These are phyloP conservation scores for Morella rubra DNA, from an alignment of 306 rosid genomes.

Conservation along the genomic window DNA sequence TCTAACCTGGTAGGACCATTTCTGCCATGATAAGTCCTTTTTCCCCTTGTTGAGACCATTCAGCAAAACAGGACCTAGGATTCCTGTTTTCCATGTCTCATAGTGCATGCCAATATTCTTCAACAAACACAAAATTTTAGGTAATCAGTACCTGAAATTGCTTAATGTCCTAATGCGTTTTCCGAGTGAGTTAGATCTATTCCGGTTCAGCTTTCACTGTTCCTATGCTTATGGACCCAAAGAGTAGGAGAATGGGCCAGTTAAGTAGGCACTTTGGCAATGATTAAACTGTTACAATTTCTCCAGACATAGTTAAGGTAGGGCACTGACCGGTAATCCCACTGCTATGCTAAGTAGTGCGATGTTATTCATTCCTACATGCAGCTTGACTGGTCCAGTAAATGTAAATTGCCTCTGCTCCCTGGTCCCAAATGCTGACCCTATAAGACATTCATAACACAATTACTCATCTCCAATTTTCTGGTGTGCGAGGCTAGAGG, in stretches of 20 bases:
- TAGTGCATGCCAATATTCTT: slow-evolving; percentile 84
- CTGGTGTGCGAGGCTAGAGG: neutral
- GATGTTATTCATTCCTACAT: slow-evolving; percentile 70
- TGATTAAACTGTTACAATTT: neutral
- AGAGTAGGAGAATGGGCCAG: neutral
- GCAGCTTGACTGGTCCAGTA: slow-evolving; percentile 61
- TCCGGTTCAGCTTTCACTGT: neutral
- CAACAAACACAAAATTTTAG: slow-evolving; percentile 9
- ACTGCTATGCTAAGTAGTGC: slow-evolving; percentile 88
- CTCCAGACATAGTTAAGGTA: slow-evolving; percentile 19
- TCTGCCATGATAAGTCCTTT: slow-evolving; percentile 64
- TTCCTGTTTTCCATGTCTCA: slow-evolving; percentile 79
- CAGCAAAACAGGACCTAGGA: slow-evolving; percentile 73
- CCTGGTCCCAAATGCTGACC: slow-evolving; percentile 79
- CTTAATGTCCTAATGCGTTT: neutral
- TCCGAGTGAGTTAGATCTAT: neutral
- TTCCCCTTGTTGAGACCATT: slow-evolving; percentile 71
- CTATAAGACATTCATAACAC: slow-evolving; percentile 36
- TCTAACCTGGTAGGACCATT: slow-evolving; percentile 89
- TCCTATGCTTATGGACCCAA: neutral
- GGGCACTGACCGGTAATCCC: slow-evolving; percentile 77
- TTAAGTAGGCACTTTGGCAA: neutral
- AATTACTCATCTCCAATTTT: slow-evolving; percentile 22
- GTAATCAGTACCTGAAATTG: slow-evolving; percentile 10
- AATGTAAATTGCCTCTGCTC: slow-evolving; percentile 68